Percentiles rank a stretch among this genome's conserved stretches.
phyloP scores from a whole-genome alignment of 768 basidiomycete species.

The Trametes coccinea region DNA sequence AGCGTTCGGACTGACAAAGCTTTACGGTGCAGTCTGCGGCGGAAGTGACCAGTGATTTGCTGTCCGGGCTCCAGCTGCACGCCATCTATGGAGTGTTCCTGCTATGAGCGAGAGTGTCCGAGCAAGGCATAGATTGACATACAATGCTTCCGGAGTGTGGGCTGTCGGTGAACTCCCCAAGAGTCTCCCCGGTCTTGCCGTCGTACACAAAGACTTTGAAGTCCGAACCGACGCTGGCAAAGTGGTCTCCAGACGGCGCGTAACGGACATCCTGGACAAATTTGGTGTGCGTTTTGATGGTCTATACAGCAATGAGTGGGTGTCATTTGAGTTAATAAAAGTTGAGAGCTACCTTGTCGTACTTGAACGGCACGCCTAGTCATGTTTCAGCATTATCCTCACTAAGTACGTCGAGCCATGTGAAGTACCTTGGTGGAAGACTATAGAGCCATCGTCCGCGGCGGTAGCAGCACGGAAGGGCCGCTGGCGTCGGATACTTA shows the following conservation, averaged over 20 bases:
- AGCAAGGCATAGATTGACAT: conserved; percentile 32
- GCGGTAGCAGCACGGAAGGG: conserved; percentile 92
- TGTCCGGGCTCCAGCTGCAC: conserved; percentile 79
- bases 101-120: background rate
- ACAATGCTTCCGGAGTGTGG: conserved; percentile 79
- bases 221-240: conserved; percentile 90
- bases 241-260: conserved; percentile 76
- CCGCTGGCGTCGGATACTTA: conserved; percentile 83
- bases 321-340: too few relatives aligned
- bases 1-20: conserved; percentile 56
- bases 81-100: conserved; percentile 50
- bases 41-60: conserved; percentile 73
- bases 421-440: conserved; percentile 73
- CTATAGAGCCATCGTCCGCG: conserved; percentile 77
- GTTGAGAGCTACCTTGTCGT: conserved; percentile 58
- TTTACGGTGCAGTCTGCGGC: conserved; percentile 88
- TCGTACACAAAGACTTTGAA: conserved; percentile 87
- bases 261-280: conserved; percentile 92
- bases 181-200: conserved; percentile 81
- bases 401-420: background rate
- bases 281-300: conserved; percentile 85
- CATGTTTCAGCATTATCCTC: background rate
- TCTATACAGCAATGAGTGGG: conserved; percentile 39
- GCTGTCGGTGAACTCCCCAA: conserved; percentile 65
- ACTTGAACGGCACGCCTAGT: conserved; percentile 84